Evolutionary conservation across 2,329 filamentous ascomycete species (phyloP).

Genomic region (Amylocarpus encephaloides): DNA sequence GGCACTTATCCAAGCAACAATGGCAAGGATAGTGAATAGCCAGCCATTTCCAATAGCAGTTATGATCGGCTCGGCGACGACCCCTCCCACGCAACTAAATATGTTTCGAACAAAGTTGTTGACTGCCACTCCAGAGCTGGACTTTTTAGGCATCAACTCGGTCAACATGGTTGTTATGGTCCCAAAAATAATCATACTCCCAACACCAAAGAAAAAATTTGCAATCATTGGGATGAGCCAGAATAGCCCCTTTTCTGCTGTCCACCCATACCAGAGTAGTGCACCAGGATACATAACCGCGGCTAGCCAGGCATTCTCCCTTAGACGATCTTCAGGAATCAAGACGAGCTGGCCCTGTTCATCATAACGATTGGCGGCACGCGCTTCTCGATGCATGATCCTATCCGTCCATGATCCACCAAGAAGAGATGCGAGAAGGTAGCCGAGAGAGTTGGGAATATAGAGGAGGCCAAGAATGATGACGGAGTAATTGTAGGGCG

Average conservation of each 20-base stretch:
- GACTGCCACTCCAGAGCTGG: conserved; percentile 67
- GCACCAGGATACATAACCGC: conserved; percentile 63
- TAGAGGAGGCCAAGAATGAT: conserved; percentile 71
- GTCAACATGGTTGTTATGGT: conserved; percentile 69
- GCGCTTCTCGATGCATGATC: conserved; percentile 74
- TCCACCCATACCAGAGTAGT: conserved; percentile 74
- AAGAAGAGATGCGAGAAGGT: conserved; percentile 60
- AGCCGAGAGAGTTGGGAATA: conserved; percentile 69
- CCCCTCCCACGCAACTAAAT: conserved; percentile 62
- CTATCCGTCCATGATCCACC: conserved; percentile 73
- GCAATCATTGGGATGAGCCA: conserved; percentile 4
- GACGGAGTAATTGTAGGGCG: conserved; percentile 63
- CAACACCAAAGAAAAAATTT: conserved; percentile 44
- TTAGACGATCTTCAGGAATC: conserved; percentile 73
- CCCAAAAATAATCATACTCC: conserved; percentile 59
- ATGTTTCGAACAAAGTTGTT: conserved; percentile 81
- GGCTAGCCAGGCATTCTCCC: conserved; percentile 74
- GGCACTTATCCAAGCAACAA: conserved; percentile 51
- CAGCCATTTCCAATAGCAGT: conserved; percentile 66
- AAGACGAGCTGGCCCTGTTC: conserved; percentile 59
- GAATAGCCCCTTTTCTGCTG: conserved; percentile 49
- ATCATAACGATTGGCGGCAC: conserved; percentile 63
- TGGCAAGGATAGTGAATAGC: conserved; percentile 60
- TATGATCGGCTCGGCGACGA: conserved; percentile 67
- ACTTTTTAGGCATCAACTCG: conserved; percentile 69